Evolutionary conservation across 805 yeast genomes (phyloP).

Genomic region (Pichia exigua): DNA sequence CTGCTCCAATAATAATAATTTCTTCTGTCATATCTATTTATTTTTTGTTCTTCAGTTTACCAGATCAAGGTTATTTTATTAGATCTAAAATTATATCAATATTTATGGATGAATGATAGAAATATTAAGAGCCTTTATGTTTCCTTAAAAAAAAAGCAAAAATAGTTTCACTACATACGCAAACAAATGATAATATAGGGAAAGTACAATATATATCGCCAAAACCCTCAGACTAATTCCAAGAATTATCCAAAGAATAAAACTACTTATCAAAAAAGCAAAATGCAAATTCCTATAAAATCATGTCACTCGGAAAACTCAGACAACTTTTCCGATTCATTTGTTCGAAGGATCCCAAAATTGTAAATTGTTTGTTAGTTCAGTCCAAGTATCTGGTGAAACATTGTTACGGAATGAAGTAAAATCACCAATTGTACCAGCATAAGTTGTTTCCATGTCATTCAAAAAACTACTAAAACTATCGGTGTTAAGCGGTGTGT

Average conservation of each 20-base stretch:
- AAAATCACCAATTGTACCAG: conserved; percentile 4
- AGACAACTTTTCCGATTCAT: background rate
- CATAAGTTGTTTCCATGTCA: background rate
- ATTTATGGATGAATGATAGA: background rate
- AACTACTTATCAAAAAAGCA: background rate
- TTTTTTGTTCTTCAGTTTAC: background rate
- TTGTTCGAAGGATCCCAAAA: conserved; percentile 7
- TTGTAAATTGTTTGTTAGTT: conserved; percentile 5
- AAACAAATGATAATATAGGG: background rate
- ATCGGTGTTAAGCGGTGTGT: background rate
- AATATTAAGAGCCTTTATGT: background rate
- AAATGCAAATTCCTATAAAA: background rate
- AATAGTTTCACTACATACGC: background rate
- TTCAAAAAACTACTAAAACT: background rate
- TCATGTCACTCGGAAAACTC: background rate
- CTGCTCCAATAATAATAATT: conserved; percentile 12
- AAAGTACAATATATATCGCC: background rate
- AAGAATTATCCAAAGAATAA: no score
- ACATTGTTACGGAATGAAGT: conserved; percentile 6
- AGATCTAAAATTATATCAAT: no score
- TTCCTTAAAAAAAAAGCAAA: no score
- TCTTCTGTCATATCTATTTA: background rate
- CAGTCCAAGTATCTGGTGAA: conserved; percentile 9
- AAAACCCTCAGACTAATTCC: background rate
- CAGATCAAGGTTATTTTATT: no score